phyloP scores from a whole-genome alignment of 2,329 filamentous ascomycete species.

The Fusarium lyarnte region DNA sequence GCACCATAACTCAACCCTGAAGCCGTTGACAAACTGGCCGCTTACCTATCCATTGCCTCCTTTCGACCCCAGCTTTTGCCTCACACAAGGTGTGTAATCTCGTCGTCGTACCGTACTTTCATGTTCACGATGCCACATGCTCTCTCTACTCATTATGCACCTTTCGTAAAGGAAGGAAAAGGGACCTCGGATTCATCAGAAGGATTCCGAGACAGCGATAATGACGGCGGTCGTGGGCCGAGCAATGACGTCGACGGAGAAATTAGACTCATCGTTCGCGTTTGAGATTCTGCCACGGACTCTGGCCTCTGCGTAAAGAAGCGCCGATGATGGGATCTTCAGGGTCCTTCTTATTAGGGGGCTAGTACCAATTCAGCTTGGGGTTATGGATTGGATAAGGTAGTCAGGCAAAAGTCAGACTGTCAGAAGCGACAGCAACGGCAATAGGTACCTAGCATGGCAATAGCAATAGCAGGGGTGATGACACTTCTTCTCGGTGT shows the following conservation, averaged over 20 bases:
- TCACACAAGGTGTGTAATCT: slow-evolving; percentile 1
- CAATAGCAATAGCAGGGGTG: background rate
- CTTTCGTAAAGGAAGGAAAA: slow-evolving; percentile 9
- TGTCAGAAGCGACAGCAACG: background rate
- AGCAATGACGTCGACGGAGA: slow-evolving; percentile 39
- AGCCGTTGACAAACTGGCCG: slow-evolving; percentile 12
- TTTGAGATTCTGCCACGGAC: slow-evolving; percentile 29
- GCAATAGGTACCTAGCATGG: background rate
- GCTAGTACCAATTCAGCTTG: slow-evolving; percentile 22
- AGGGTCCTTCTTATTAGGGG: slow-evolving; percentile 39
- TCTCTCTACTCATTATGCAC: background rate
- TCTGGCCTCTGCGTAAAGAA: slow-evolving; percentile 14
- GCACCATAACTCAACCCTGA: background rate
- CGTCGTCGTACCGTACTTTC: background rate
- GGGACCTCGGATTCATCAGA: slow-evolving; percentile 20
- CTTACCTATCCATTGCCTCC: background rate
- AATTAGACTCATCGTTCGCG: slow-evolving; percentile 23
- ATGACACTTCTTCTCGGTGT: background rate
- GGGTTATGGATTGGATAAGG: background rate
- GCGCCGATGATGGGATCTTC: slow-evolving; percentile 39
- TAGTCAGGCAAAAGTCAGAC: background rate
- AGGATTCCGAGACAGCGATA: slow-evolving; percentile 23
- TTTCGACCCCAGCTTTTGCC: slow-evolving; percentile 3
- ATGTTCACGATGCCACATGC: background rate
- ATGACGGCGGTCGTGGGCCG: slow-evolving; percentile 27